Percentiles rank a stretch among this genome's conserved stretches.
These are phyloP conservation scores for Wickerhamomyces mucosus DNA, from an alignment of 805 yeast genomes.

Conservation along the genomic window DNA sequence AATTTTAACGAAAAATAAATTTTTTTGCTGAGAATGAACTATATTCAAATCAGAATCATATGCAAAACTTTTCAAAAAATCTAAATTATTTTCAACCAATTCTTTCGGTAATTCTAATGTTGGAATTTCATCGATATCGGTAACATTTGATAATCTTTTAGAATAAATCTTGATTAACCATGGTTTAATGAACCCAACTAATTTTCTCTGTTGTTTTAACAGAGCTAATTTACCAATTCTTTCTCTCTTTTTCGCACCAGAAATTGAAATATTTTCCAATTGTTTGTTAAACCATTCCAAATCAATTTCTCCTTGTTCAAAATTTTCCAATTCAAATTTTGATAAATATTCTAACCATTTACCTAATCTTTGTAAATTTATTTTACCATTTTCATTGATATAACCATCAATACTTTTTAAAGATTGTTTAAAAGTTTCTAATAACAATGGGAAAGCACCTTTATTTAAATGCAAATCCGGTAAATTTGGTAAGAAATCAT, in stretches of 20 bases:
- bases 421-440: constrained; percentile 80
- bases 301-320: constrained; percentile 76
- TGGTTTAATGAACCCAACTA: constrained; percentile 48
- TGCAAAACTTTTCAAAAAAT: constrained; percentile 55
- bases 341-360: constrained; percentile 71
- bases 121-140: constrained; percentile 29
- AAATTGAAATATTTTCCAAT: constrained; percentile 65
- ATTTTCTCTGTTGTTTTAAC: constrained; percentile 63
- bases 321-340: constrained; percentile 74
- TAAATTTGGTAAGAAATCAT: constrained; percentile 93
- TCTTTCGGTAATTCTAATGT: constrained; percentile 36
- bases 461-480: constrained; percentile 91
- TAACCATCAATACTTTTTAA: constrained; percentile 72
- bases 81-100: constrained; percentile 32
- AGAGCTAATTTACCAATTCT: constrained; percentile 56
- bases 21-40: constrained; percentile 50
- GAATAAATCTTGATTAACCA: constrained; percentile 32
- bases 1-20: constrained; percentile 47
- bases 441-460: constrained; percentile 91
- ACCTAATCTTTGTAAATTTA: constrained; percentile 63
- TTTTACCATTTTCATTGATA: constrained; percentile 72
- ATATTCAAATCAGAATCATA: constrained; percentile 58
- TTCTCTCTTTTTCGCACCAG: constrained; percentile 61
- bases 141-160: constrained; percentile 18
- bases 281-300: constrained; percentile 87